These are phyloP conservation scores for Acanthamoeba royreba DNA, from an alignment of 208 protist genomes.

Conservation along the genomic window DNA sequence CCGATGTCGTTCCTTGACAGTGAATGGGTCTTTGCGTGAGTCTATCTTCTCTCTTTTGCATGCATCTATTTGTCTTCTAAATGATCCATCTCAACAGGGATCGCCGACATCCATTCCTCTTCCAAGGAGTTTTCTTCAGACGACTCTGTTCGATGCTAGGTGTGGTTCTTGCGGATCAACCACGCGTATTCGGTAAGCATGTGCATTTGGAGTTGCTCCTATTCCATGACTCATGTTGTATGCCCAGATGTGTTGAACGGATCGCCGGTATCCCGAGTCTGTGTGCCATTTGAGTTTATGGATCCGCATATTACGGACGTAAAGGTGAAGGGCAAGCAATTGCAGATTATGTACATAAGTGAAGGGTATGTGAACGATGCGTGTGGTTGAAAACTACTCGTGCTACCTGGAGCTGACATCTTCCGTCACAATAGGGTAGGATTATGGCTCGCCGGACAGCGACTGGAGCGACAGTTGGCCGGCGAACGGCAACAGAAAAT, in stretches of 20 bases:
- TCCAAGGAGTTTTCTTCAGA: constrained; percentile 14
- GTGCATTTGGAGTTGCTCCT: not conserved
- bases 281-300: not conserved
- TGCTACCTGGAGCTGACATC: no score
- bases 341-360: not conserved
- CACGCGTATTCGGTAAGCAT: not conserved
- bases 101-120: not conserved
- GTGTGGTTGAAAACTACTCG: no score
- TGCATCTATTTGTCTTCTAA: not conserved
- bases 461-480: not conserved
- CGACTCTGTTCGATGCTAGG: not conserved
- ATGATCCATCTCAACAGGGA: not conserved
- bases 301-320: not conserved
- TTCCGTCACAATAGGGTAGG: not conserved
- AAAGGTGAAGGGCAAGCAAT: not conserved
- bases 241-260: not conserved
- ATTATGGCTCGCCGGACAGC: not conserved
- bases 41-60: not conserved
- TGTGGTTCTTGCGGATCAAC: not conserved
- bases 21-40: not conserved
- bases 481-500: not conserved
- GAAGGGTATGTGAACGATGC: not conserved
- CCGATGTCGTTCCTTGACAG: not conserved
- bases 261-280: not conserved
- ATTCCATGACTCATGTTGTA: not conserved